phyloP scores from a whole-genome alignment of 352 stramenopile genomes.

The Globisporangium recalcitrans region DNA sequence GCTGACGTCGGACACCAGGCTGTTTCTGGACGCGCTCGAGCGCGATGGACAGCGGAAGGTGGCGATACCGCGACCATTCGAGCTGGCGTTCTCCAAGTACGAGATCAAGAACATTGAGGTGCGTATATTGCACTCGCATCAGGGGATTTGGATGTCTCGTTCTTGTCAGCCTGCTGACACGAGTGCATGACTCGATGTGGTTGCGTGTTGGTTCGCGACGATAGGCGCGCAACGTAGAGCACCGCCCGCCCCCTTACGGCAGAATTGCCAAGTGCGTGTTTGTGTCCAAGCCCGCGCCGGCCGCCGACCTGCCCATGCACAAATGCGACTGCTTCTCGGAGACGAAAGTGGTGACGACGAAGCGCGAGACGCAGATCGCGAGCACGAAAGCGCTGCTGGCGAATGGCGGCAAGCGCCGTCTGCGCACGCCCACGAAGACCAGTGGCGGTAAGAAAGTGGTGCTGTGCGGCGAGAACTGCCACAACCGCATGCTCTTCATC shows the following conservation, averaged over 20 bases:
- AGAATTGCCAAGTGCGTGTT: conserved; percentile 75
- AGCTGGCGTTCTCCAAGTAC: conserved; percentile 11
- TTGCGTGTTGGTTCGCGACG: neutral
- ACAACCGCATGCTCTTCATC: conserved; percentile 85
- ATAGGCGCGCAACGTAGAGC: conserved; percentile 44
- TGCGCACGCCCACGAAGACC: conserved; percentile 7
- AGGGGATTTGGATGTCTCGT: neutral
- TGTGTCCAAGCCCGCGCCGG: conserved; percentile 50
- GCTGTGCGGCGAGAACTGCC: conserved; percentile 59
- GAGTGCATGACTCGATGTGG: neutral
- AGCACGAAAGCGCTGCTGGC: conserved; percentile 27
- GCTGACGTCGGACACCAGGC: conserved; percentile 22
- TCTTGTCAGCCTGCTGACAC: neutral
- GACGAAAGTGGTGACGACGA: conserved; percentile 35
- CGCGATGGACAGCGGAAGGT: conserved; percentile 17
- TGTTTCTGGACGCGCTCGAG: conserved; percentile 28
- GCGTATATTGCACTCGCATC: neutral
- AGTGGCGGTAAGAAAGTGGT: neutral
- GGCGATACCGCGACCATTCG: conserved; percentile 1
- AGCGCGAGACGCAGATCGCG: conserved; percentile 49
- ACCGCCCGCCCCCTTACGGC: conserved; percentile 50
- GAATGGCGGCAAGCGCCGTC: conserved; percentile 13
- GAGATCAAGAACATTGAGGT: conserved; percentile 15
- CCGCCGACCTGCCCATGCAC: conserved; percentile 53
- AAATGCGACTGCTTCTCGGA: conserved; percentile 72